Percentiles rank a stretch among this genome's conserved stretches.
Evolutionary conservation across 129 eudicot species (phyloP).

Genomic region (Pittosporum tobira): DNA sequence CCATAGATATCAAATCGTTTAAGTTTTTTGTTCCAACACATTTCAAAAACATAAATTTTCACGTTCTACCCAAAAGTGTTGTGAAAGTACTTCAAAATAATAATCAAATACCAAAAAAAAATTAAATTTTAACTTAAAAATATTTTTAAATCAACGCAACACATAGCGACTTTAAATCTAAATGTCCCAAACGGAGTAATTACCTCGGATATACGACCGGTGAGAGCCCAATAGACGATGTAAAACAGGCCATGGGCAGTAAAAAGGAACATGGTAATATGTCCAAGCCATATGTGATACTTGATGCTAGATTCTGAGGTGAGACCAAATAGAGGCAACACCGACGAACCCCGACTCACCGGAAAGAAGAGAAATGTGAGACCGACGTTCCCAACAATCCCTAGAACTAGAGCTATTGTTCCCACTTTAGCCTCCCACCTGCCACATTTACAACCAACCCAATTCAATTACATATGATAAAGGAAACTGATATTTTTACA

Average conservation of each 20-base stretch:
- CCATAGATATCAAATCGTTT: too few species aligned
- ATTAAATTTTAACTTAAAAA: too few species aligned
- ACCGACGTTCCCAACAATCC: constrained; percentile 40
- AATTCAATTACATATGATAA: not conserved
- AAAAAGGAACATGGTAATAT: constrained; percentile 37
- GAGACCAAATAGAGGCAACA: constrained; percentile 40
- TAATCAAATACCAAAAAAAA: too few species aligned
- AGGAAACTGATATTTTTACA: too few species aligned
- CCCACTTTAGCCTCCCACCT: constrained; percentile 46
- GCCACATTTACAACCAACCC: not conserved
- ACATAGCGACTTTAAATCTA: too few species aligned
- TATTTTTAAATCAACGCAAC: too few species aligned
- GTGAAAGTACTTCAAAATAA: too few species aligned
- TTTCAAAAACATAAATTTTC: too few species aligned
- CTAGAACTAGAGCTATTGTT: constrained; percentile 26
- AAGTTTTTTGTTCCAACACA: too few species aligned
- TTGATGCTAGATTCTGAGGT: constrained; percentile 54
- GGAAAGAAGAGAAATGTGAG: constrained; percentile 49
- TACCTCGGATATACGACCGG: constrained; percentile 34
- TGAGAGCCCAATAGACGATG: constrained; percentile 35
- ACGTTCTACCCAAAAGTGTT: too few species aligned
- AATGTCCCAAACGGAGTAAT: too few species aligned
- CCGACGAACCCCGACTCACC: constrained; percentile 56
- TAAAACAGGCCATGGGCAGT: constrained; percentile 43
- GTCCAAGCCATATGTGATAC: constrained; percentile 67